phyloP scores from a whole-genome alignment of 139 green algal genomes.

The Edaphochlamys debaryana region DNA sequence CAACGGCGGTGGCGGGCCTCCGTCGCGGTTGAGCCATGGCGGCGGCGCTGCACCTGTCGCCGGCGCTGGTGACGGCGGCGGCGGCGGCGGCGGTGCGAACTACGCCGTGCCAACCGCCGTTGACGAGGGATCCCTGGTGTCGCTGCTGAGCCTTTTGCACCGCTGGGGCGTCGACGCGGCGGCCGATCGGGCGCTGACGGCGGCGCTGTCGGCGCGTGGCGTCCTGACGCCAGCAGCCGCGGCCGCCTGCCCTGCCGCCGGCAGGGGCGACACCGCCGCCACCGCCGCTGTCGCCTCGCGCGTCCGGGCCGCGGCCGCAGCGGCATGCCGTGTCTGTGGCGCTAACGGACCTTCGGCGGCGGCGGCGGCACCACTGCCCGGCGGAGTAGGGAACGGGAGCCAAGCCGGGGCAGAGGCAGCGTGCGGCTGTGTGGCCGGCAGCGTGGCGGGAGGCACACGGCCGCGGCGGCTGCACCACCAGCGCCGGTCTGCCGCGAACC shows the following conservation, averaged over 20 bases:
- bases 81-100: too few species aligned
- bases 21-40: too few species aligned
- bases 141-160: neutral
- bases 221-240: neutral
- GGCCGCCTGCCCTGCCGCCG: neutral
- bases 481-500: too few species aligned
- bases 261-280: neutral
- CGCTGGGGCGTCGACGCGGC: neutral
- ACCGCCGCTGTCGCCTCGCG: too few species aligned
- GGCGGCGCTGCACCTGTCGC: too few species aligned
- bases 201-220: neutral
- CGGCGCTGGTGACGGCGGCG: too few species aligned
- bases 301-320: too few species aligned
- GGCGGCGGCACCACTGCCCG: neutral
- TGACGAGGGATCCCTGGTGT: too few species aligned
- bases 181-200: neutral
- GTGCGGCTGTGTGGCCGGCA: too few species aligned
- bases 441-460: neutral
- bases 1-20: too few species aligned
- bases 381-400: neutral
- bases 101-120: too few species aligned
- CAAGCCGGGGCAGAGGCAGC: too few species aligned
- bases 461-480: neutral
- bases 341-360: neutral
- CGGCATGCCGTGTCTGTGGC: neutral